A percentile compares a stretch with the other conserved stretches of the same genome.
These are phyloP conservation scores for Melanomma pulvis-pyrius DNA, from an alignment of 495 filamentous ascomycete genomes.

Conservation along the genomic window DNA sequence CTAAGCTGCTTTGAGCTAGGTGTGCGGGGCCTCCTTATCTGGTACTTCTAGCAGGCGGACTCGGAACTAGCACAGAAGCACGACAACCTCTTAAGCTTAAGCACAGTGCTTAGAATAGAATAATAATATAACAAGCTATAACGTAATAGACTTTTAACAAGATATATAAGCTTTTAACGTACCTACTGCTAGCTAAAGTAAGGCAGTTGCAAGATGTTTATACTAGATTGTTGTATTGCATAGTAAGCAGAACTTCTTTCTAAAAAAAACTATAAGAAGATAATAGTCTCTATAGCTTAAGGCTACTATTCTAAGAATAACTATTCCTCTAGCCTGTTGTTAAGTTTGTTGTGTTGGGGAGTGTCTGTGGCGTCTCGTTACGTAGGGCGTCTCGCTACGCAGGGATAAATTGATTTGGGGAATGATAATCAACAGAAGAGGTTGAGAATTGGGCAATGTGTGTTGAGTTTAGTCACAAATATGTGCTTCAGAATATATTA, in stretches of 20 bases:
- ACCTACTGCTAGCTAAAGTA: neutral
- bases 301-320: neutral
- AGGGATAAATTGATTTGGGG: too few relatives aligned
- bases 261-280: neutral
- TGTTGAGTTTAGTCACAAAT: too few relatives aligned
- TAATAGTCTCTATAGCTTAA: neutral
- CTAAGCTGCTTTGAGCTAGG: slow-evolving; percentile 5
- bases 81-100: neutral
- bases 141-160: neutral
- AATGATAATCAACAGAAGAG: too few relatives aligned
- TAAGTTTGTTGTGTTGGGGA: slow-evolving; percentile 4
- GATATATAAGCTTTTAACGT: neutral
- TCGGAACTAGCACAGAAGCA: neutral
- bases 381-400: slow-evolving; percentile 1
- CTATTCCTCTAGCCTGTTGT: neutral
- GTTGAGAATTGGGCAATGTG: too few relatives aligned
- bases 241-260: neutral
- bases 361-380: neutral
- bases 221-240: neutral
- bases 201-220: neutral
- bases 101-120: neutral
- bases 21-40: neutral
- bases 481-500: too few relatives aligned
- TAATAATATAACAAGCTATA: slow-evolving; percentile 2
- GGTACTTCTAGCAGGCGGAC: slow-evolving; percentile 5